Conservation (phyloP, 768 basidiomycete genomes). For the Lentinus brumalis region DNA sequence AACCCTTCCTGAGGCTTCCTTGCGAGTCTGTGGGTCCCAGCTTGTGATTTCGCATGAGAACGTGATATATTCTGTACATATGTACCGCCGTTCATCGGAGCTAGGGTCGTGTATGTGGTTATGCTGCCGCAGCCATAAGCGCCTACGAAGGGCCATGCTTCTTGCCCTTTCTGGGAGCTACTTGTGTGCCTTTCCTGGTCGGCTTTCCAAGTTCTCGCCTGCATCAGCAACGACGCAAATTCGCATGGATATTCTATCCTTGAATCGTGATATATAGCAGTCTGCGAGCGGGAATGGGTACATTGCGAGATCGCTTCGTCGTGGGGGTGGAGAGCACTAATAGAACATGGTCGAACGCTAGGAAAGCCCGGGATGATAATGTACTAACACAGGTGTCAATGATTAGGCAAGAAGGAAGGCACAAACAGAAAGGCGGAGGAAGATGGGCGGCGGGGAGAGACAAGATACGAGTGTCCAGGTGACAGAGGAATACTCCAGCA, state of each 20-base stretch:
- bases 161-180: no score
- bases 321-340: conserved; percentile 21
- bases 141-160: no score
- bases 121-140: no score
- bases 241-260: neutral
- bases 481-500: neutral
- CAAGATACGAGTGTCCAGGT: neutral
- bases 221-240: no score
- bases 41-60: no score
- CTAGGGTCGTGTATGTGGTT: neutral
- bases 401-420: conserved; percentile 5
- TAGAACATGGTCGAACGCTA: conserved; percentile 25
- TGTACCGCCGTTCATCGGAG: neutral
- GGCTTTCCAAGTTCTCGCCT: no score
- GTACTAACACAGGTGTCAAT: conserved; percentile 22
- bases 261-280: conserved; percentile 20
- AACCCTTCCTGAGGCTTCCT: no score
- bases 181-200: no score
- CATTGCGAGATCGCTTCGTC: conserved; percentile 18
- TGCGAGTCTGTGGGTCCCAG: no score
- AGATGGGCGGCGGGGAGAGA: neutral
- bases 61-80: no score
- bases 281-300: conserved; percentile 15
- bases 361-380: conserved; percentile 21
- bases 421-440: neutral